Evolutionary conservation across 805 yeast genomes (phyloP), one percentile per base, ranked within the genome.

Genomic region (Candida loeiensis): DNA sequence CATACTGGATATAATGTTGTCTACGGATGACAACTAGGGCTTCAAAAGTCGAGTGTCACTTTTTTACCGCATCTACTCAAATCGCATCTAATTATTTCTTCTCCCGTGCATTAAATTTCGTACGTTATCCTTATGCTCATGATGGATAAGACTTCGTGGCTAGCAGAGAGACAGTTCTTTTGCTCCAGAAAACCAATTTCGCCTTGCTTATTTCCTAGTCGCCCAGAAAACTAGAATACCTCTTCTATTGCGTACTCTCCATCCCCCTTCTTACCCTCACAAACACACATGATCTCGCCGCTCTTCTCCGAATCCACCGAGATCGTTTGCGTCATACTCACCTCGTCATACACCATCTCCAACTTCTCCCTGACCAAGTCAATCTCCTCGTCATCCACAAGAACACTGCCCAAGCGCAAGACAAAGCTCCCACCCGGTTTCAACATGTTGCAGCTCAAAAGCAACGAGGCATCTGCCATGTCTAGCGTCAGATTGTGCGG

Each of bases 401-500:
- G 50, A 1, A 63, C 59, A 7, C 37, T 31, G 7, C 58, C 40
- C 18, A 69, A 40, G 34, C 71, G 47, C 4, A 64, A 38, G 6
- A 69, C 59, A 29, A 67, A 47, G 1, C 49, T 55, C 1, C 73
- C 73, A 2, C 49, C 49, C 11, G 58, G 54, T 29, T 45, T 51
- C 44, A 69, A 50, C 0, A 58, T 39, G 1, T 52, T 53, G 34
- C 67, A 59, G 9, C 58, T 47, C 13, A 68, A 44, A 3, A 64
- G 43, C 24, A 67, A 47, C 2, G 69, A 54, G 0, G 72, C 71
- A 38, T 68, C 73, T 1, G 71, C 70, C 49, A 66, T 47, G 46
- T 69, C 73, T 11, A 67, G 46, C 2, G 62, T 46, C 16, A 65
- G 50, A 31, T 61, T 59, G n/a, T 43, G 34, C 1, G 60, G 58